phyloP scores from a whole-genome alignment of 768 basidiomycete species.

The Rhizopogon roseolus region DNA sequence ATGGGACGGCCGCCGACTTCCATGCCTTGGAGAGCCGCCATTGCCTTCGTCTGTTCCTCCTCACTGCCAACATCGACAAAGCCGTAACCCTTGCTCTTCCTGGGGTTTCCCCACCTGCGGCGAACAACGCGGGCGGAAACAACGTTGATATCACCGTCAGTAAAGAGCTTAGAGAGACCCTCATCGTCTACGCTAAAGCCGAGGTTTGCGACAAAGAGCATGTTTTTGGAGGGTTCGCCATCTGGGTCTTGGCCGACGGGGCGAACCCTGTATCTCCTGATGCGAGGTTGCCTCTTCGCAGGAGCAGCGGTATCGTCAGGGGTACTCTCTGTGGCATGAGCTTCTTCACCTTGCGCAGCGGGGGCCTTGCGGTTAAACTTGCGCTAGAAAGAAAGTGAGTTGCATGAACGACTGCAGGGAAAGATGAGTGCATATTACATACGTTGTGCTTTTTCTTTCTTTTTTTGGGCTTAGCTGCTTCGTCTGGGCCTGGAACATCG shows the following conservation, averaged over 20 bases:
- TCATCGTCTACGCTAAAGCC: constrained; percentile 91
- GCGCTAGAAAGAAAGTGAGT: constrained; percentile 38
- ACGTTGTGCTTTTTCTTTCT: constrained; percentile 73
- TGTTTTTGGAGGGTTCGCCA: constrained; percentile 84
- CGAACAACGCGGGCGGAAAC: constrained; percentile 87
- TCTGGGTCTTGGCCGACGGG: constrained; percentile 77
- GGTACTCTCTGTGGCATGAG: constrained; percentile 32
- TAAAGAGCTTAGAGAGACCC: constrained; percentile 77
- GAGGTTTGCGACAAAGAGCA: constrained; percentile 97
- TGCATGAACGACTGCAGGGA: constrained; percentile 2
- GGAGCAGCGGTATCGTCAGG: constrained; percentile 31
- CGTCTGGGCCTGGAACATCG: constrained; percentile 45
- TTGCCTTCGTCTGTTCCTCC: constrained; percentile 88
- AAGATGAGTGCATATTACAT: constrained; percentile 7
- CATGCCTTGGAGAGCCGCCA: constrained; percentile 81
- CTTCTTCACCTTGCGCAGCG: constrained; percentile 29
- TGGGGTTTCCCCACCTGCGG: constrained; percentile 75
- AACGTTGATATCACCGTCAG: constrained; percentile 78
- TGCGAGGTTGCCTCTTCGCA: constrained; percentile 43
- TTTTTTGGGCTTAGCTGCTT: constrained; percentile 66
- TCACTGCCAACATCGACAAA: constrained; percentile 93
- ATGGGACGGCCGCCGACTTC: constrained; percentile 82
- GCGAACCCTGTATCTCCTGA: constrained; percentile 58
- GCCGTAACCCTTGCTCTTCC: constrained; percentile 94
- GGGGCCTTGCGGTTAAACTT: constrained; percentile 42